Percentiles rank a stretch among this genome's conserved stretches.
phyloP scores from a whole-genome alignment of 2,329 filamentous ascomycete genomes.

The Zymoseptoria passerinii region DNA sequence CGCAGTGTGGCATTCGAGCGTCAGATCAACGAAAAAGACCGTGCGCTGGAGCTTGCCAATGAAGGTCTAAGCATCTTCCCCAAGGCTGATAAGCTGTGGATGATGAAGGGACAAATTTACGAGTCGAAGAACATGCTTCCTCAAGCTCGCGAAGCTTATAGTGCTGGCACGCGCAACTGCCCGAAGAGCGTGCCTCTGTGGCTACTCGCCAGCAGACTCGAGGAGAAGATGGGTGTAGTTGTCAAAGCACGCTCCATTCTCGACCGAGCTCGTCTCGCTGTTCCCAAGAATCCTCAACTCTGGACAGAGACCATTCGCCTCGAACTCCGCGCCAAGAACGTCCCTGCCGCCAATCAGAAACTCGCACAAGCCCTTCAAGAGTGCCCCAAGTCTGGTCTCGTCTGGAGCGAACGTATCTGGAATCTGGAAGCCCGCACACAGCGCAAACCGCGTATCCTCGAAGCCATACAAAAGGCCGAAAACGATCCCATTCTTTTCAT shows the following conservation, averaged over 20 bases:
- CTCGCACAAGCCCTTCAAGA: constrained; percentile 93
- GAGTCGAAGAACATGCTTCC: constrained; percentile 69
- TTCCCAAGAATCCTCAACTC: constrained; percentile 74
- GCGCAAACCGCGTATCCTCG: constrained; percentile 79
- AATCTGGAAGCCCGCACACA: constrained; percentile 85
- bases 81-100: constrained; percentile 80
- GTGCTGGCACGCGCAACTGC: constrained; percentile 77
- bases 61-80: constrained; percentile 84
- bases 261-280: constrained; percentile 78
- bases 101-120: constrained; percentile 98
- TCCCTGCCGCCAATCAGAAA: constrained; percentile 73
- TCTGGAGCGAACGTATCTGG: constrained; percentile 96
- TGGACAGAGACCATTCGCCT: constrained; percentile 94
- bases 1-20: constrained; percentile 92
- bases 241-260: constrained; percentile 93
- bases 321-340: constrained; percentile 78
- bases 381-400: constrained; percentile 73
- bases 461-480: constrained; percentile 95
- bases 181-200: constrained; percentile 78
- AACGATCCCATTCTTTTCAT: constrained; percentile 84
- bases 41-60: constrained; percentile 77
- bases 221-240: constrained; percentile 72
- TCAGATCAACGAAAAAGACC: constrained; percentile 68
- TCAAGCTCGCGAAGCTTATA: constrained; percentile 84
- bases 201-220: constrained; percentile 79